These are phyloP conservation scores for Hypericum perforatum DNA, from an alignment of 345 rosid species.

Conservation along the genomic window DNA sequence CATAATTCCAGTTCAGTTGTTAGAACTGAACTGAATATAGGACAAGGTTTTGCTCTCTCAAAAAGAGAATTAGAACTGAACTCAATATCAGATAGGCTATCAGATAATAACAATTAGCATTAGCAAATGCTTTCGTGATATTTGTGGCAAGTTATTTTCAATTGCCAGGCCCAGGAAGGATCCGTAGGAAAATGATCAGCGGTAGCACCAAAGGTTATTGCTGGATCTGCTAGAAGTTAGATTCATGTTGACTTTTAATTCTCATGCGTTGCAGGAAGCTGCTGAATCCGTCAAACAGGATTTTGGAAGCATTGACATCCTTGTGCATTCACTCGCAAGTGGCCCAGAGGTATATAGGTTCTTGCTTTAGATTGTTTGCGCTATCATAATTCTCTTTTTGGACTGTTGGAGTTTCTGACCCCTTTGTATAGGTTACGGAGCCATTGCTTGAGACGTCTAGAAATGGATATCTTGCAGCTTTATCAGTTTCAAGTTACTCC, in stretches of 20 bases:
- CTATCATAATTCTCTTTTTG: constrained; percentile 6
- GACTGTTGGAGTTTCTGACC: neutral
- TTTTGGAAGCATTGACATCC: constrained; percentile 87
- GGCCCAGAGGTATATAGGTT: constrained; percentile 71
- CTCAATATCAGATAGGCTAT: too few relatives aligned
- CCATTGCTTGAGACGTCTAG: constrained; percentile 92
- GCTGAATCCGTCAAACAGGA: constrained; percentile 77
- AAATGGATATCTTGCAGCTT: constrained; percentile 84
- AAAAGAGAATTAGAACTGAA: too few relatives aligned
- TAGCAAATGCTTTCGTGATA: too few relatives aligned
- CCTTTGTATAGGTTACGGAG: constrained; percentile 53
- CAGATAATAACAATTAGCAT: too few relatives aligned
- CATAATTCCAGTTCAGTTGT: too few relatives aligned
- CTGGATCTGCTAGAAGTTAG: too few relatives aligned
- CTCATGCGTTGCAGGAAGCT: constrained; percentile 49
- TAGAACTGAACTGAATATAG: too few relatives aligned
- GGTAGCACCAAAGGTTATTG: too few relatives aligned
- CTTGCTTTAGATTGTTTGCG: neutral
- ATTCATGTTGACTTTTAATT: neutral
- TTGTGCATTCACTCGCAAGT: constrained; percentile 90
- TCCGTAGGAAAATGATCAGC: too few relatives aligned
- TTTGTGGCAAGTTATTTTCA: too few relatives aligned
- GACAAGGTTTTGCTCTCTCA: too few relatives aligned
- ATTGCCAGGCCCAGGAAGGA: too few relatives aligned
- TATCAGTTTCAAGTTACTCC: constrained; percentile 94